These are phyloP conservation scores for Dipteronia sinensis DNA, from an alignment of 345 rosid species.

Conservation along the genomic window DNA sequence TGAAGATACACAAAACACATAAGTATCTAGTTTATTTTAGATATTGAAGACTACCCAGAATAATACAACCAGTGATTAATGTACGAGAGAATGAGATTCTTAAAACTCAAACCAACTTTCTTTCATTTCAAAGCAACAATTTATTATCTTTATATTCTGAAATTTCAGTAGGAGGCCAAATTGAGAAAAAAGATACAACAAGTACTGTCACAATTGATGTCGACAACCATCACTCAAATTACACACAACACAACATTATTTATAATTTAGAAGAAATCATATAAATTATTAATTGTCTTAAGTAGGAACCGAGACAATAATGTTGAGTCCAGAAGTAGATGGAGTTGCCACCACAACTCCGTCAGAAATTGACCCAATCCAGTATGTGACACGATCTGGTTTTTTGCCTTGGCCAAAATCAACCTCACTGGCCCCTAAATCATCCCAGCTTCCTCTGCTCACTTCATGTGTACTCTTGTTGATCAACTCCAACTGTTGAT, in stretches of 20 bases:
- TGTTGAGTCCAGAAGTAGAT: slow-evolving; percentile 7
- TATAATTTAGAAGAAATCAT: neutral
- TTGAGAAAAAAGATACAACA: neutral
- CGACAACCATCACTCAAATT: too few species aligned
- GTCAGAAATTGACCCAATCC: slow-evolving; percentile 44
- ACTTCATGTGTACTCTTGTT: neutral
- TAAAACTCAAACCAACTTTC: too few species aligned
- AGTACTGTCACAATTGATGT: too few species aligned
- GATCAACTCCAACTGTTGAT: too few species aligned
- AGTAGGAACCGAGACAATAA: slow-evolving; percentile 12
- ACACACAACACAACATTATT: neutral
- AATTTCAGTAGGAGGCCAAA: too few species aligned
- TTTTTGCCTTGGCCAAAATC: slow-evolving; percentile 40
- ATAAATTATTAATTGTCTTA: neutral
- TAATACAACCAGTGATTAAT: too few species aligned
- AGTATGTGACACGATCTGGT: slow-evolving; percentile 41
- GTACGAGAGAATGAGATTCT: too few species aligned
- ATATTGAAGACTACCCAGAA: too few species aligned
- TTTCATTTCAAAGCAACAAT: too few species aligned
- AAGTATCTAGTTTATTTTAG: too few species aligned
- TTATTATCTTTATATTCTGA: neutral
- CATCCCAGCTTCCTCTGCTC: slow-evolving; percentile 34
- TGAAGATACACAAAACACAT: too few species aligned
- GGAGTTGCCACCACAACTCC: slow-evolving; percentile 51
- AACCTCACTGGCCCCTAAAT: slow-evolving; percentile 34